Base-by-base conservation (phyloP, 805 yeast species). In the Cyberlindnera xylosilytica region DNA sequence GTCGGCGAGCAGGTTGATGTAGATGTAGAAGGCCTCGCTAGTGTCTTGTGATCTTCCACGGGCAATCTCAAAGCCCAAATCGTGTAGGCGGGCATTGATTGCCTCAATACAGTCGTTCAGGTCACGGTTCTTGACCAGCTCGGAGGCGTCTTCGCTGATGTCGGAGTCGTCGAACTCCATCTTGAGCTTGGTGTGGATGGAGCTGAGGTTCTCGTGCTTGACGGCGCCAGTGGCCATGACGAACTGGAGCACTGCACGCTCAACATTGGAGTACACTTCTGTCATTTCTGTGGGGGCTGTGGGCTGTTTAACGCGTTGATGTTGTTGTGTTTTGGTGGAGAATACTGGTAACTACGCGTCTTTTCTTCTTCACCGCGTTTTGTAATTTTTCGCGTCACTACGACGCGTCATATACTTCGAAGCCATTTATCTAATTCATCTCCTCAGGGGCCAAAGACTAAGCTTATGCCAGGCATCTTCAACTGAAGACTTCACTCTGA, bases 61-160 rank as follows among this genome's bases (percentile, higher is more conserved):
- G 18, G 62, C 68, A 23, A 74, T 59, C 36, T 64, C 65, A 52
- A 67, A 72, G 5, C 73, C 72, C 20, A 65, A 56, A 6, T 48
- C 53, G 4, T 52, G 53, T 3, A 56, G 32, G 19, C 42, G 50
- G 2, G n/a, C 27, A 35, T 57, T 45, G 32, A 68, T 65, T 5
- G 55, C 46, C 3, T 52, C 53, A 1, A 58, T 36, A 12, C 65
- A 49, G 13, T 55, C 54, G 2, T 52, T 52, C 16, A 51, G 16
- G 2, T 36, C 31, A 24, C 57, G 46, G 4, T 20, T 23, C 9
- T 20, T 27, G 7, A 48, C 15, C 13, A 7, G 20, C 3, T 34
- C 36, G 3, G 32, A 20, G n/a, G 20, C 36, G 12, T 41, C 51
- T 19, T 42, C 48, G 3, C 28, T 4, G 6, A 39, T 8, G 4